Evolutionary conservation across 768 basidiomycete genomes (phyloP).

Genomic region (Trametes meyenii): DNA sequence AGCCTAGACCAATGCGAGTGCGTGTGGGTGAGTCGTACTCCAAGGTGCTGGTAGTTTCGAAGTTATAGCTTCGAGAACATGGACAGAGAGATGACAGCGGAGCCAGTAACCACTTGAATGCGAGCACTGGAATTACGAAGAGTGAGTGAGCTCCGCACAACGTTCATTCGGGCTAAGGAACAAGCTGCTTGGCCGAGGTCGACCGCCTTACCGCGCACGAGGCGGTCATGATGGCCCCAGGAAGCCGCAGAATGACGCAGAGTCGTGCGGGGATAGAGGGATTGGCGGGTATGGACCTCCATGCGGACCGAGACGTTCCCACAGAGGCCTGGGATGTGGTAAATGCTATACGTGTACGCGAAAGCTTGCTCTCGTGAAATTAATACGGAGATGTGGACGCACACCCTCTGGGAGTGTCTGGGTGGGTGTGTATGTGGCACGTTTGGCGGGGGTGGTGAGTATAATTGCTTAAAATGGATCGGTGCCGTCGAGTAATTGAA

Average conservation of each 20-base stretch:
- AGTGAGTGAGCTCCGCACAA: conserved; percentile 8
- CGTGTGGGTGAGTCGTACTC: not conserved
- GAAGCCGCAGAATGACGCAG: conserved; percentile 15
- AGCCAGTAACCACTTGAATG: conserved; percentile 4
- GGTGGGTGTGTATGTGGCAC: not conserved
- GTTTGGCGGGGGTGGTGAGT: not conserved
- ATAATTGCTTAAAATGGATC: not conserved
- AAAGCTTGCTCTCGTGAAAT: not conserved
- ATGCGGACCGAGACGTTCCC: not conserved
- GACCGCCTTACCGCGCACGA: conserved; percentile 1
- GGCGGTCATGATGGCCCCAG: conserved; percentile 10
- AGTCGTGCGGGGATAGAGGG: conserved; percentile 15
- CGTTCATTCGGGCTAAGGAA: conserved; percentile 5
- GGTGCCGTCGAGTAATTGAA: not conserved
- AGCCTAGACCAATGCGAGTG: not conserved
- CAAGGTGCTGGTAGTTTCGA: not conserved
- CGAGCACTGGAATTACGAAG: not conserved
- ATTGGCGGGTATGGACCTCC: not conserved
- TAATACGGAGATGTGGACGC: not conserved
- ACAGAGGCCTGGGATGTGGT: not conserved
- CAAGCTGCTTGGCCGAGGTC: not conserved
- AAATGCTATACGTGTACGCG: not conserved
- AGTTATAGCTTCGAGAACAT: conserved; percentile 18
- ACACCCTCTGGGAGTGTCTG: too few species aligned
- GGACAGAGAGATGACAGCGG: conserved; percentile 1